Conservation (phyloP, 495 filamentous ascomycete genomes). For the Cercophora scortea region DNA sequence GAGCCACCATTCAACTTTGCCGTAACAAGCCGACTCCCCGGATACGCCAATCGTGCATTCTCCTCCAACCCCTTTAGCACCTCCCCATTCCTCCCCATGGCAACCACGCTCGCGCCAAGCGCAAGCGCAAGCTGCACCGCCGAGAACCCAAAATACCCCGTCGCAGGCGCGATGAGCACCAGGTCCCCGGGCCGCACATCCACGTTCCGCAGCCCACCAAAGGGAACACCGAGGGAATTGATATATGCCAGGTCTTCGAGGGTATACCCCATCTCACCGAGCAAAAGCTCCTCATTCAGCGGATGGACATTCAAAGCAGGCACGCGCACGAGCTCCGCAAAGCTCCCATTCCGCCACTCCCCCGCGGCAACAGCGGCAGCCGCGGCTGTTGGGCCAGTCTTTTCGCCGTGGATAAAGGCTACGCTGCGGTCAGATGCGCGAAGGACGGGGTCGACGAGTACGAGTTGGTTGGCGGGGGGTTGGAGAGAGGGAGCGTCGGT, state of each 20-base stretch:
- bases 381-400: conserved; percentile 4
- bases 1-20: conserved; percentile 29
- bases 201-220: conserved; percentile 42
- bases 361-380: conserved; percentile 17
- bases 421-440: conserved; percentile 34
- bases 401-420: conserved; percentile 26
- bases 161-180: conserved; percentile 43
- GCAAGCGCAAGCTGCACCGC: conserved; percentile 40
- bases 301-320: conserved; percentile 30
- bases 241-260: conserved; percentile 16
- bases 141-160: conserved; percentile 36
- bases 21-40: conserved; percentile 20
- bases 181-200: conserved; percentile 38
- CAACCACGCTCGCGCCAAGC: conserved; percentile 43
- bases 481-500: conserved; percentile 33
- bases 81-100: conserved; percentile 35
- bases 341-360: conserved; percentile 31
- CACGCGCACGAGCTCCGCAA: conserved; percentile 28
- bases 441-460: conserved; percentile 33
- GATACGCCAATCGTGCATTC: conserved; percentile 1
- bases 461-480: conserved; percentile 29
- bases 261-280: conserved; percentile 17
- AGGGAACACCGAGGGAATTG: conserved; percentile 17
- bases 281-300: conserved; percentile 24
- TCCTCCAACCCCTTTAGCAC: conserved; percentile 18